phyloP scores from a whole-genome alignment of 2,329 filamentous ascomycete genomes.

The Alternaria ethzedia region DNA sequence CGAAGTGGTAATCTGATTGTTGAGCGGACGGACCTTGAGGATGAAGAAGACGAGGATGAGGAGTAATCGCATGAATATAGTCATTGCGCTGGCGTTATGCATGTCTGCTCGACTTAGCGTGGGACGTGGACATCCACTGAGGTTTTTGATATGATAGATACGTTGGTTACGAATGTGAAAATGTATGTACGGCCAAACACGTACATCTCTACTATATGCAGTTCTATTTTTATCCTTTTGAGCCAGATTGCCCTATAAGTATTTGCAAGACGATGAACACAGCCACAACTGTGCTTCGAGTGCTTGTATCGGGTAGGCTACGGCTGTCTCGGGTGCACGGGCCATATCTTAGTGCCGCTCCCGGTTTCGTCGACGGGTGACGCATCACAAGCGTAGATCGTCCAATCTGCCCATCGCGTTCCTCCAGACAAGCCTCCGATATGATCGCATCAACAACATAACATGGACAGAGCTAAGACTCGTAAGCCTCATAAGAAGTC shows the following conservation, averaged over 20 bases:
- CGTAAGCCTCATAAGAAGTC: constrained; percentile 41
- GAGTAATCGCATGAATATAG: not conserved
- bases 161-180: not conserved
- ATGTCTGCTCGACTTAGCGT: constrained; percentile 5
- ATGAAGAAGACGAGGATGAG: constrained; percentile 56
- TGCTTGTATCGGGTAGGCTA: not conserved
- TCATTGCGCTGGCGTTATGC: not conserved
- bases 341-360: not conserved
- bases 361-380: constrained; percentile 3
- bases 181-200: not conserved
- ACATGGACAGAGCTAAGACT: constrained; percentile 34
- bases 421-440: not conserved
- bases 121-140: not conserved
- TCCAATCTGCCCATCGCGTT: constrained; percentile 8
- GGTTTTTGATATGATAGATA: not conserved
- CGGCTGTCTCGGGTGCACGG: constrained; percentile 2
- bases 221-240: not conserved
- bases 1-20: constrained; percentile 88
- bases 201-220: not conserved
- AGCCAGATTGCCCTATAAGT: not conserved
- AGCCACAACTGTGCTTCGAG: not conserved
- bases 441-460: constrained; percentile 7
- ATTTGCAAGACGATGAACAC: not conserved
- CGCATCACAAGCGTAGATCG: constrained; percentile 4
- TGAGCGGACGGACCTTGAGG: constrained; percentile 69